Evolutionary conservation across 257 asterid genomes (phyloP), one percentile per base, ranked within the genome.

Genomic region (Cynanchum wilfordii): DNA sequence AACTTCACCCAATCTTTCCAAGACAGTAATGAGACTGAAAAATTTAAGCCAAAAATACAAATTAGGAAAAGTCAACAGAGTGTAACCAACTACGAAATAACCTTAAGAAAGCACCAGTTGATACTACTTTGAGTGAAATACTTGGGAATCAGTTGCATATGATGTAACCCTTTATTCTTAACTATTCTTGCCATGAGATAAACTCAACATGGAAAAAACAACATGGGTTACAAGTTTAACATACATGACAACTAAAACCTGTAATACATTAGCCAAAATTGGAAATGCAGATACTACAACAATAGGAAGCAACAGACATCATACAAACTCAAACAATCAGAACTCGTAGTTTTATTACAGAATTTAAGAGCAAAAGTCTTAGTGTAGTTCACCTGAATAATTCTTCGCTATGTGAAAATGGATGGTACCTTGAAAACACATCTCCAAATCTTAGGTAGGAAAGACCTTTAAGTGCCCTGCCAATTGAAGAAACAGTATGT

Each of bases 391-490:
- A 92, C 99, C 99, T 89, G 91, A 85, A 92, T 54, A 87, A 82
- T 76, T 92, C 98, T 85, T 95, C 98, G 77, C 81, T 84, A 80
- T 88, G 95, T 54, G 93, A 81, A 79, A 81, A 85, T 57, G 99
- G 98, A 63, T 86, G 97, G 73, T 86, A 85, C 82, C 85, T 92
- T 16, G 98, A 86, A 80, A 95, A 95, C 80, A 86, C 96, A 79
- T 95, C 98, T 57, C 99, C 98, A 73, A 87, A 95, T 66, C 99
- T 87, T 78, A 92, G 83, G 76, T 86, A 95, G 27, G 99, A 95
- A 84, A 83, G 84, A 73, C 94, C 92, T 85, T 81, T 84, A 67
- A 95, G 96, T 78, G 97, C 84, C 85, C 99, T 95, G 89, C 64
- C 84, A 79, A 81, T 76, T 74, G 68, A 16, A 67, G 19, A 64